A percentile compares a stretch with the other conserved stretches of the same genome.
phyloP scores from a whole-genome alignment of 176 grass and related monocot genomes.

The Triticum timopheevii region DNA sequence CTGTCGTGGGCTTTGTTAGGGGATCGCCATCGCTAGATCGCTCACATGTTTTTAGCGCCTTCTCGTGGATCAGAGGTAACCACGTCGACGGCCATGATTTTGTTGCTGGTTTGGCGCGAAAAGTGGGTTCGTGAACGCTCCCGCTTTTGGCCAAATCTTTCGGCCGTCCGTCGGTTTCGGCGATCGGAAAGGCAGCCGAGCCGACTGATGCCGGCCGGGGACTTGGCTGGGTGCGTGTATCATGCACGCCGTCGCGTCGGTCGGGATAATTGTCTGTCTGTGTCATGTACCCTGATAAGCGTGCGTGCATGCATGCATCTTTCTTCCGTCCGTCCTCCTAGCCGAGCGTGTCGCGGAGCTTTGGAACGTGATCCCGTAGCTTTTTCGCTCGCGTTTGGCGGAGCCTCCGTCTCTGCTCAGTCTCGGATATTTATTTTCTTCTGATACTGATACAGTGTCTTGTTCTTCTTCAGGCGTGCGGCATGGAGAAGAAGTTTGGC shows the following conservation, averaged over 20 bases:
- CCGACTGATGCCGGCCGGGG: background rate
- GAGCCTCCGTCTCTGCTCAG: background rate
- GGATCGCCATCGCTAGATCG: slow-evolving; percentile 49
- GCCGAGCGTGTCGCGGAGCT: background rate
- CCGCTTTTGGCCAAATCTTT: slow-evolving; percentile 1
- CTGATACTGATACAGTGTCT: background rate
- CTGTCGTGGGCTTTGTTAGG: slow-evolving; percentile 34
- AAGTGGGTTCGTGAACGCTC: slow-evolving; percentile 4
- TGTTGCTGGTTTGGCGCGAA: background rate
- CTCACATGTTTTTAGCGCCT: slow-evolving; percentile 30
- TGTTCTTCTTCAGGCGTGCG: slow-evolving; percentile 34
- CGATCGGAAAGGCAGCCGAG: background rate
- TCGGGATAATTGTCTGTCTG: background rate
- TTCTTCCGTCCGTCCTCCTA: background rate
- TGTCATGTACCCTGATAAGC: slow-evolving; percentile 1
- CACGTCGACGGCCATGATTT: background rate
- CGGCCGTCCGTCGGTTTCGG: background rate
- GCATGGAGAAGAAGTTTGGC: slow-evolving; percentile 72
- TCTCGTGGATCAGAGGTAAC: slow-evolving; percentile 34
- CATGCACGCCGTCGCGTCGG: slow-evolving; percentile 21
- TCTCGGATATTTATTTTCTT: background rate
- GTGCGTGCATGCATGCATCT: background rate
- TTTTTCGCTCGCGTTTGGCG: background rate
- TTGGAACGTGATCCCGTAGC: background rate
- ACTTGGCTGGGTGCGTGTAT: slow-evolving; percentile 6